phyloP scores from a whole-genome alignment of 768 basidiomycete genomes.

The Psilocybe cyanescens region DNA sequence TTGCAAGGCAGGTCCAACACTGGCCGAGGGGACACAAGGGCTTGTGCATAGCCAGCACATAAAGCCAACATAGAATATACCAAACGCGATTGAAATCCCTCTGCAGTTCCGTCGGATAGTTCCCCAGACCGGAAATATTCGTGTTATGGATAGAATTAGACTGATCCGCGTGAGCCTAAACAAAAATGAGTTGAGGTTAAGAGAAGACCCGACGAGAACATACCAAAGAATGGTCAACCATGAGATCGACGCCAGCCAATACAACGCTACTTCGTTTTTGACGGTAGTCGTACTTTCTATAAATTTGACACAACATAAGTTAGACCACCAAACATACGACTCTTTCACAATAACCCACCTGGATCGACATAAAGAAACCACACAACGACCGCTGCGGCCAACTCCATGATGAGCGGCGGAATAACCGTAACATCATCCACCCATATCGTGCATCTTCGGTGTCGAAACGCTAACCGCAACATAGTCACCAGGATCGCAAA shows the following conservation, averaged over 20 bases:
- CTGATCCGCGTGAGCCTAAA: conserved; percentile 16
- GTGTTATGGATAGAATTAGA: conserved; percentile 9
- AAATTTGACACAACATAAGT: background rate
- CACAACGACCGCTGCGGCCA: conserved; percentile 1
- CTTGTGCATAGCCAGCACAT: conserved; percentile 16
- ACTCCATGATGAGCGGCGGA: conserved; percentile 6
- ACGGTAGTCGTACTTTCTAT: background rate
- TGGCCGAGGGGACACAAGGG: conserved; percentile 2
- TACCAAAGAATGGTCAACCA: conserved; percentile 17
- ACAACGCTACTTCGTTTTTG: background rate
- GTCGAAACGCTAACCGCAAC: conserved; percentile 9
- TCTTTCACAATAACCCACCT: background rate
- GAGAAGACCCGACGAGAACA: background rate
- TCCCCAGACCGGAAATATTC: conserved; percentile 15
- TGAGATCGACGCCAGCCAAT: conserved; percentile 13
- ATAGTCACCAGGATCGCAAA: conserved; percentile 5
- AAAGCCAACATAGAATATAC: conserved; percentile 11
- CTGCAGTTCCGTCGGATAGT: conserved; percentile 10
- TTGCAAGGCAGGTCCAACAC: background rate
- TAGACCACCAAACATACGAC: background rate
- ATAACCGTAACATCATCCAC: conserved; percentile 9
- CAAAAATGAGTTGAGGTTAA: background rate
- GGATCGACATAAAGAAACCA: conserved; percentile 13
- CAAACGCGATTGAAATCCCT: conserved; percentile 8
- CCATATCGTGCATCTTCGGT: conserved; percentile 10